These are phyloP conservation scores for Talaromyces borbonicus DNA, from an alignment of 495 filamentous ascomycete genomes.

Conservation along the genomic window DNA sequence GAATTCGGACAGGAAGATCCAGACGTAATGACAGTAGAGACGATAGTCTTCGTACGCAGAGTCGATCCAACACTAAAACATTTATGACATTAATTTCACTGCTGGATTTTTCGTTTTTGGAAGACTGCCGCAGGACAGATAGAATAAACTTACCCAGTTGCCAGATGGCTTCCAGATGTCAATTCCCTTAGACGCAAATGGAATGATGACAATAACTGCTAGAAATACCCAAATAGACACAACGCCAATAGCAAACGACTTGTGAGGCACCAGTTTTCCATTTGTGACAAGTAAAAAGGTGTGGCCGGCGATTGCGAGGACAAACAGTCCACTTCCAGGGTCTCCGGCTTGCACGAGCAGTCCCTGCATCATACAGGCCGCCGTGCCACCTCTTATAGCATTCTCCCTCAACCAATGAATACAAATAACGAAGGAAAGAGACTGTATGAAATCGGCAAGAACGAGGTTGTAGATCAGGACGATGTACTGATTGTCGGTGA, in stretches of 20 bases:
- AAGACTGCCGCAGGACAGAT: too few species aligned
- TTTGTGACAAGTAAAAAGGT: constrained; percentile 56
- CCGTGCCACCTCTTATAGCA: constrained; percentile 42
- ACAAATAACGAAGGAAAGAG: constrained; percentile 56
- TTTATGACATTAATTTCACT: constrained; percentile 10
- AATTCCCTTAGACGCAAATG: constrained; percentile 40
- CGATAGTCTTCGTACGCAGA: constrained; percentile 45
- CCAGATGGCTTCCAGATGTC: constrained; percentile 53
- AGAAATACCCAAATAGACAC: constrained; percentile 49
- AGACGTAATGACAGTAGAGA: constrained; percentile 66
- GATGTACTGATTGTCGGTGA: constrained; percentile 56
- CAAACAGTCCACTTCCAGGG: constrained; percentile 57
- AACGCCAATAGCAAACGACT: constrained; percentile 41
- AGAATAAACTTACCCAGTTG: constrained; percentile 46
- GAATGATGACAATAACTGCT: constrained; percentile 46
- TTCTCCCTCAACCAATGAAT: constrained; percentile 45
- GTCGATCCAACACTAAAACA: constrained; percentile 60
- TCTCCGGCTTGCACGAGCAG: constrained; percentile 64
- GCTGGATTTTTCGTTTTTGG: too few species aligned
- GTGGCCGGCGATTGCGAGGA: constrained; percentile 57
- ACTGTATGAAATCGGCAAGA: constrained; percentile 61
- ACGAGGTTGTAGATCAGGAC: constrained; percentile 65
- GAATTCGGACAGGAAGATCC: constrained; percentile 62
- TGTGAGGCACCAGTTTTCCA: constrained; percentile 45
- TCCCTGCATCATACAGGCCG: constrained; percentile 58